phyloP scores from a whole-genome alignment of 768 basidiomycete genomes.

The Russula lepida region DNA sequence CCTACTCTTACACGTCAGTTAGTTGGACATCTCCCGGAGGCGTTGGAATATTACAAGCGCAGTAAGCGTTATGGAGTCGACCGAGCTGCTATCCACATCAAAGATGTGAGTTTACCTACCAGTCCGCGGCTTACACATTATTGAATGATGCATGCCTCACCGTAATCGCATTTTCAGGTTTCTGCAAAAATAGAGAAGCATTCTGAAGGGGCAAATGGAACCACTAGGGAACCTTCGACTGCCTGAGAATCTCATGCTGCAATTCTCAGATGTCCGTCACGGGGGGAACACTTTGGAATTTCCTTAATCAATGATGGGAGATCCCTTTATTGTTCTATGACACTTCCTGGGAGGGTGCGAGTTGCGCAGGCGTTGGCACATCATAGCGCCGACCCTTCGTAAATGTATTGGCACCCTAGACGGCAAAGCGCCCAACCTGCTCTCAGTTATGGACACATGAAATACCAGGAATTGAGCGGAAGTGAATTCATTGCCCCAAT shows the following conservation, averaged over 20 bases:
- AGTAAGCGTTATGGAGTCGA: slow-evolving; percentile 73
- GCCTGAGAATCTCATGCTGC: slow-evolving; percentile 6
- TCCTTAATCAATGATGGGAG: slow-evolving; percentile 12
- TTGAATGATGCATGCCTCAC: slow-evolving; percentile 16
- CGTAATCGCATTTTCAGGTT: slow-evolving; percentile 39
- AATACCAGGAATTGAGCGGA: slow-evolving; percentile 7
- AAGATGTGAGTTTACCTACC: slow-evolving; percentile 48
- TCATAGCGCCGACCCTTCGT: slow-evolving; percentile 13
- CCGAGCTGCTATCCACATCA: slow-evolving; percentile 72
- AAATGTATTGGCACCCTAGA: slow-evolving; percentile 18
- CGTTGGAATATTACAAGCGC: slow-evolving; percentile 72
- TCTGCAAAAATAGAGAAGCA: slow-evolving; percentile 69
- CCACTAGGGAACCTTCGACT: background rate
- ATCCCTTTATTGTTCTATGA: slow-evolving; percentile 19
- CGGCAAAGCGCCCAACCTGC: slow-evolving; percentile 12
- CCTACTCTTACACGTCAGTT: slow-evolving; percentile 12
- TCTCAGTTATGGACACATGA: slow-evolving; percentile 14
- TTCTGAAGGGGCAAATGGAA: slow-evolving; percentile 34
- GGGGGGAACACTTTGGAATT: background rate
- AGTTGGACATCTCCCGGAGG: slow-evolving; percentile 77
- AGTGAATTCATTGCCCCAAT: slow-evolving; percentile 4
- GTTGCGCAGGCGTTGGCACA: slow-evolving; percentile 8
- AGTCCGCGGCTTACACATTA: slow-evolving; percentile 5
- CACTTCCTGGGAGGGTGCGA: slow-evolving; percentile 4
- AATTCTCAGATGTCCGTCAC: background rate